Evolutionary conservation across 805 yeast genomes (phyloP), one percentile per base, ranked within the genome.

Genomic region (Metschnikowia sp.): DNA sequence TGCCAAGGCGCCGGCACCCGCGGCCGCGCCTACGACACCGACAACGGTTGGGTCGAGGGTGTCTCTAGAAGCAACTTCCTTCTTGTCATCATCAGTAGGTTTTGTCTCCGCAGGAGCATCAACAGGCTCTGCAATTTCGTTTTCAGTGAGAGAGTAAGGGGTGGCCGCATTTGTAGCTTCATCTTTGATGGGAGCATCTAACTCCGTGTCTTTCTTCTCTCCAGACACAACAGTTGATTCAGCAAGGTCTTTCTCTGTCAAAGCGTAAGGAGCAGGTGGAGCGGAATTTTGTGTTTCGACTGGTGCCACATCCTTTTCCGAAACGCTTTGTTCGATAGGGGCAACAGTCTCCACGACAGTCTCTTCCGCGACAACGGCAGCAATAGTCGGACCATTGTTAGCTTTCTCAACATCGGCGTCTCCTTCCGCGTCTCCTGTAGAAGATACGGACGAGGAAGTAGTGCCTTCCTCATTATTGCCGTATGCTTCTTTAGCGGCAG

Each of bases 21-120:
- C 63, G 22, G 52, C 54, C 12, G 50, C 58, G 10, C 49, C 51
- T 28, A 50, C 41, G 10, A 39, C 50, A 32, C 53, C 53, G 29
- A 52, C 51, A 11, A 52, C 54, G 11, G 55, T 53, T 10, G 57
- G 55, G 47, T 52, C 57, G 15, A 54, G 54, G 9, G 56, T 50
- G 44, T 34, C 48, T 38, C 45, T 41, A 12, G 48, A 15, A 22
- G 26, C 26, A 22, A 22, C 26, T 22, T 22, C 26, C 26, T 5
- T 22, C 26, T 50, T 40, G 15, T 15, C 42, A 9, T 37, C 39
- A 18, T 61, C 48, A 30, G 47, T 34, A 8, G 46, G 41, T 15
- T 53, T 39, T 2, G 38, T 37, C 22, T 45, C 50, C 8, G 39
- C 47, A 8, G 49, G 47, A n/a, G 33, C 50, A 6, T 45, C 43